These are phyloP conservation scores for Cladosporium sphaerospermum DNA, from an alignment of 2,329 filamentous ascomycete genomes.

Conservation along the genomic window DNA sequence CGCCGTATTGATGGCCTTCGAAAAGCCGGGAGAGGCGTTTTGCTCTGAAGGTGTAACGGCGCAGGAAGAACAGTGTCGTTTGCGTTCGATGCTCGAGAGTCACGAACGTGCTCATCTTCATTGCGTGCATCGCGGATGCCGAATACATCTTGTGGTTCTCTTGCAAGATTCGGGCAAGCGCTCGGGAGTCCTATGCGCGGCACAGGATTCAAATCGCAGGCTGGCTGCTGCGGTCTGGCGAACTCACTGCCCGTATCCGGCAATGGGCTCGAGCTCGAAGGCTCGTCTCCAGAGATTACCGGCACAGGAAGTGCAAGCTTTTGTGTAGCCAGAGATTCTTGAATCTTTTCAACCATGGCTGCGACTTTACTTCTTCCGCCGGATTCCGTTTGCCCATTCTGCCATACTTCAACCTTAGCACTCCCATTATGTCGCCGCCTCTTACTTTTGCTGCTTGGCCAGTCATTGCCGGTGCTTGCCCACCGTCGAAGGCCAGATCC, in stretches of 20 bases:
- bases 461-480: constrained; percentile 47
- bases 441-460: constrained; percentile 37
- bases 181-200: not conserved
- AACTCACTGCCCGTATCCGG: constrained; percentile 28
- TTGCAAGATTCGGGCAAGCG: not conserved
- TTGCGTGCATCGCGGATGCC: not conserved
- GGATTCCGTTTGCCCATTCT: constrained; percentile 29
- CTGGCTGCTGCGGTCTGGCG: not conserved
- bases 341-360: constrained; percentile 39
- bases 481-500: constrained; percentile 43
- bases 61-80: constrained; percentile 12
- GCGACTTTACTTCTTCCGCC: constrained; percentile 28
- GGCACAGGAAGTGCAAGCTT: constrained; percentile 18
- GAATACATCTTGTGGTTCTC: not conserved
- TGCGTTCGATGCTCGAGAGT: not conserved
- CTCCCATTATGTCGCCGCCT: constrained; percentile 31
- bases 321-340: constrained; percentile 37
- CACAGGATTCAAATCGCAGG: not conserved
- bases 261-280: constrained; percentile 44
- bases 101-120: not conserved
- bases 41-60: constrained; percentile 26
- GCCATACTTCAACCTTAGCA: constrained; percentile 30
- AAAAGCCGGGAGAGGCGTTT: constrained; percentile 28
- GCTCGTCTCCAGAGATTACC: constrained; percentile 22
- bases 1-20: constrained; percentile 26